phyloP scores from a whole-genome alignment of 306 rosid species.

The Casuarina cunninghamiana region DNA sequence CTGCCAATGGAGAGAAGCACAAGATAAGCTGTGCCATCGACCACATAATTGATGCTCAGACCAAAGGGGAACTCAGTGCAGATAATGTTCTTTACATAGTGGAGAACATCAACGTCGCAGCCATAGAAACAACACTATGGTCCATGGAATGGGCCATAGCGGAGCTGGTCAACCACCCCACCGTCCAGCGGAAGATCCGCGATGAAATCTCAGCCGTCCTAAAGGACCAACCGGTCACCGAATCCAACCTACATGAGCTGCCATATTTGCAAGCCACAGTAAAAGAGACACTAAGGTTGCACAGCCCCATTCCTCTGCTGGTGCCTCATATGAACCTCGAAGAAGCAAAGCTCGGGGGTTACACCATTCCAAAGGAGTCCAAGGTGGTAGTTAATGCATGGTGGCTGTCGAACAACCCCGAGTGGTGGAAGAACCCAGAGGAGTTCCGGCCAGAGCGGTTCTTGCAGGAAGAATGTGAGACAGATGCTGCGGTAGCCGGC shows the following conservation, averaged over 20 bases:
- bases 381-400: conserved; percentile 89
- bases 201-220: conserved; percentile 61
- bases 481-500: conserved; percentile 54
- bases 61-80: conserved; percentile 78
- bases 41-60: conserved; percentile 75
- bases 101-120: conserved; percentile 81
- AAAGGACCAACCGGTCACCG: conserved; percentile 52
- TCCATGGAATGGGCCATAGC: conserved; percentile 96
- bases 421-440: conserved; percentile 71
- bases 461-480: conserved; percentile 60
- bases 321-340: conserved; percentile 96
- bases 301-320: conserved; percentile 69
- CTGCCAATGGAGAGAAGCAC: conserved; percentile 62
- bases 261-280: conserved; percentile 76
- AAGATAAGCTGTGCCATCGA: conserved; percentile 78
- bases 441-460: conserved; percentile 84
- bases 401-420: conserved; percentile 85
- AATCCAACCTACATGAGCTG: conserved; percentile 59
- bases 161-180: conserved; percentile 72
- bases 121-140: conserved; percentile 85
- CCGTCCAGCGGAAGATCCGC: conserved; percentile 58
- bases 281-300: conserved; percentile 74
- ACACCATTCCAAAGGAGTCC: conserved; percentile 66
- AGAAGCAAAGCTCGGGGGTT: conserved; percentile 71
- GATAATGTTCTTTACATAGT: conserved; percentile 76